Evolutionary conservation across 371 early-diverging fungal species (phyloP).

Genomic region (Rhizopus sp.): DNA sequence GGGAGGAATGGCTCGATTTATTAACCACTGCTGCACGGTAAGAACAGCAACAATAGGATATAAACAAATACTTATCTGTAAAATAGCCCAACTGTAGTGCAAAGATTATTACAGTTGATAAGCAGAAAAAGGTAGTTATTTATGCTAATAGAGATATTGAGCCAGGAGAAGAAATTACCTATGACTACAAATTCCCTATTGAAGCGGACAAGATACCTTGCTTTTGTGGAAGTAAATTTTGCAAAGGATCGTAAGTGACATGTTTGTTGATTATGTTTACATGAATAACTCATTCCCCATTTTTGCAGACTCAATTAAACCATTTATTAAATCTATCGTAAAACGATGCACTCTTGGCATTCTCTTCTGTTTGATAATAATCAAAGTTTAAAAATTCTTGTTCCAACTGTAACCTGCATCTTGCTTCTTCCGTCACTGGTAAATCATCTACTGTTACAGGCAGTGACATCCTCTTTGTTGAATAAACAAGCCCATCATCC

Average conservation of each 20-base stretch:
- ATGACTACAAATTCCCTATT: conserved; percentile 96
- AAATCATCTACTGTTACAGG: conserved; percentile 9
- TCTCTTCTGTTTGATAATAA: background rate
- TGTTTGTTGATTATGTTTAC: background rate
- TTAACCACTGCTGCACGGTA: conserved; percentile 95
- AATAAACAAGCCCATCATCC: conserved; percentile 21
- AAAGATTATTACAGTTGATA: conserved; percentile 77
- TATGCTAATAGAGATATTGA: conserved; percentile 83
- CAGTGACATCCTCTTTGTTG: conserved; percentile 20
- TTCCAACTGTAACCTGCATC: conserved; percentile 28
- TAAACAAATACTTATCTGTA: background rate
- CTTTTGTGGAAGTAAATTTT: conserved; percentile 78
- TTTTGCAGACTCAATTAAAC: no score
- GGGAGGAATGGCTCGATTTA: conserved; percentile 95
- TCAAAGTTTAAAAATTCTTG: conserved; percentile 27
- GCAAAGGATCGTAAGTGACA: conserved; percentile 62
- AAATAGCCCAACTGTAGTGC: conserved; percentile 92
- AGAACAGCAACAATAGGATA: conserved; percentile 14
- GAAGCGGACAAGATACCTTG: conserved; percentile 90
- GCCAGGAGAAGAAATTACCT: conserved; percentile 93
- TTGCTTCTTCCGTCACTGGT: conserved; percentile 35
- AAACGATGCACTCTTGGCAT: no score
- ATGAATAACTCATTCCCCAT: no score
- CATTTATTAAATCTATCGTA: no score
- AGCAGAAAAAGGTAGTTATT: conserved; percentile 82